These are phyloP conservation scores for Fomitopsis palustris DNA, from an alignment of 1,284 basidiomycete genomes.

Conservation along the genomic window DNA sequence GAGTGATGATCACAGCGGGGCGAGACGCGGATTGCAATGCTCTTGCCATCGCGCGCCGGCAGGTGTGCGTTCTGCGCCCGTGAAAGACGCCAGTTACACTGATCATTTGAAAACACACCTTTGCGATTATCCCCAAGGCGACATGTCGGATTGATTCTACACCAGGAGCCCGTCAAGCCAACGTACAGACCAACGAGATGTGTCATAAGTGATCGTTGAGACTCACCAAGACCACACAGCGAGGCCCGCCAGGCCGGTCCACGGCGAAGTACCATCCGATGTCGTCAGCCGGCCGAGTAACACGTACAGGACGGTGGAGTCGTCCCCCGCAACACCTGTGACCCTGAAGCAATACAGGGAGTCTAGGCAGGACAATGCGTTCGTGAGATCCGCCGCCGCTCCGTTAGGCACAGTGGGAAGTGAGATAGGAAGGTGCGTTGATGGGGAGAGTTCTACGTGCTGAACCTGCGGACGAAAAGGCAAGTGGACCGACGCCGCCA, in stretches of 20 bases:
- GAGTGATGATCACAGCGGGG: not conserved
- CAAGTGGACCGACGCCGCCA: not conserved
- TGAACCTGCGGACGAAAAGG: not conserved
- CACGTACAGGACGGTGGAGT: slow-evolving; percentile 15
- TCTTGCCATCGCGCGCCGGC: no score
- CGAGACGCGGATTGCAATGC: not conserved
- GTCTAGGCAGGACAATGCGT: slow-evolving; percentile 14
- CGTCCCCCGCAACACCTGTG: slow-evolving; percentile 2
- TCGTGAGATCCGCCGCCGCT: slow-evolving; percentile 9
- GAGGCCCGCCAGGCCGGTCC: slow-evolving; percentile 24
- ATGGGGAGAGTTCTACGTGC: not conserved
- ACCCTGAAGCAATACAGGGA: slow-evolving; percentile 17
- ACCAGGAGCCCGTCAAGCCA: not conserved
- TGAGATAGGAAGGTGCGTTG: not conserved
- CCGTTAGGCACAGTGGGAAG: not conserved
- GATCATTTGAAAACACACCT: not conserved
- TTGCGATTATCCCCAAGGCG: not conserved
- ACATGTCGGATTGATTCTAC: not conserved
- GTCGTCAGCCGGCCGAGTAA: slow-evolving; percentile 19
- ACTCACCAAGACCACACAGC: slow-evolving; percentile 17
- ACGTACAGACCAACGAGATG: not conserved
- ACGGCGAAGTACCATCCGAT: slow-evolving; percentile 10
- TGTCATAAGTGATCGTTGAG: not conserved
- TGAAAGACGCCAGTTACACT: not conserved
- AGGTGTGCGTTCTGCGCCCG: no score